Base-by-base conservation (phyloP, 495 filamentous ascomycete genomes). In the Podospora pseudoanserina region DNA sequence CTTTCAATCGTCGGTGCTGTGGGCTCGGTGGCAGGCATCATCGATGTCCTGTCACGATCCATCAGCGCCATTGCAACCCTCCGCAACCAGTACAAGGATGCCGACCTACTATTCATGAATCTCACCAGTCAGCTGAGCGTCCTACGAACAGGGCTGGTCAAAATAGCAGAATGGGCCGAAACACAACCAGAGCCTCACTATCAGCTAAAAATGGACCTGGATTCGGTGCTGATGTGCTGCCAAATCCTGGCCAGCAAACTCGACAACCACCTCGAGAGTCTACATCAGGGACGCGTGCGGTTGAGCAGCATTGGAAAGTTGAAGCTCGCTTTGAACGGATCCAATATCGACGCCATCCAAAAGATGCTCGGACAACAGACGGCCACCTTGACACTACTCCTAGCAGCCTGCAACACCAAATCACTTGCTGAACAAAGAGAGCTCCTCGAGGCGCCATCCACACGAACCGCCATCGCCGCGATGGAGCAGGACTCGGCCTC, bases 301-400 rank as follows among this genome's bases (percentile, higher is more conserved):
- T 23, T 65, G n/a, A 65, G 39, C 23, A 55, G 18, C 9, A 3
- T 55, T 5, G 63, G 63, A 13, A 65, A 56, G n/a, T 15, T 65
- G 44, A 65, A 65, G 23, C 53, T 65, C 28, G 44, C 30, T 18
- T 32, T 65, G 34, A 34, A 19, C 18, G 53, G 53, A 27, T 44
- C 34, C n/a, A 65, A 56, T 16, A 54, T 65, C 13, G 63, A 65
- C 53, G 63, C 49, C 4, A 65, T 65, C 53, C 63, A 65, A 56
- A 65, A 65, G 15, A 54, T 65, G 44, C n/a, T 65, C 26, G 63
- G 54, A 55, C 63, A 44, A 11, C 63, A 65, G 49, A 65, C 63
- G 5, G 54, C 20, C 26, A 23, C 63, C 39, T n/a, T 65, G 53
- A 65, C 63, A 11, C 26, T 65, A 19, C 63, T 65, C 16, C 63